Evolutionary conservation across 2,329 filamentous ascomycete genomes (phyloP), one percentile per base, ranked within the genome.

Genomic region (Rhynchosporium secalis): DNA sequence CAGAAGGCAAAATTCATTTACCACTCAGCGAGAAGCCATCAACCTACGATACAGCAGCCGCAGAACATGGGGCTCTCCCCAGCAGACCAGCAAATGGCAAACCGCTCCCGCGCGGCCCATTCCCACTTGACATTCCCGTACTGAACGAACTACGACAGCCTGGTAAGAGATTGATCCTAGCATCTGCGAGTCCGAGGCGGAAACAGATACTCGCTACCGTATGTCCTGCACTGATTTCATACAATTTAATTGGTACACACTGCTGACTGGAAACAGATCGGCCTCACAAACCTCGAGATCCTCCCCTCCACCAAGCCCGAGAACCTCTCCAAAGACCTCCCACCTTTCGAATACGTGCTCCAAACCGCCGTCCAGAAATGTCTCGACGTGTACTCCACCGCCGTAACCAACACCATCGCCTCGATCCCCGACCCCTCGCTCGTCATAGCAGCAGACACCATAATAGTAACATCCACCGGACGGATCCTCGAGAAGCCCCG

Each of bases 401-500:
- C 76, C 1, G 66, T 78, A 4, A 73, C 75, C 10, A 79, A 78
- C 61, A 72, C 73, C 6, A 72, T 76, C 29, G 75, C 73, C 48
- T 73, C 72, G 1, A 73, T 65, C 47, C 72, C 55, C 48, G 95
- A 97, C 69, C 92, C 92, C 0, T 88, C 86, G 6, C 81, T 98
- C 15, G 91, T 98, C 62, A 88, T 98, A 63, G 87, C 92, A 0
- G 94, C 94, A 41, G 94, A 98, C 75, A 98, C 95, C 0, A 82
- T 99, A 61, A 91, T 99, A 65, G 90, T 95, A 13, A 88, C 86
- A 9, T 82, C 85, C 10, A 79, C 84, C 46, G 93, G 93, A 0
- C 81, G 84, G 58, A 91, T 99, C 58, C 79, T 99, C 2, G 95
- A 99, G 81, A 99, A 99, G 79, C 95, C 95, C 10, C 82, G 87